Evolutionary conservation across 2,329 filamentous ascomycete genomes (phyloP).

Genomic region (Chalara sp.): DNA sequence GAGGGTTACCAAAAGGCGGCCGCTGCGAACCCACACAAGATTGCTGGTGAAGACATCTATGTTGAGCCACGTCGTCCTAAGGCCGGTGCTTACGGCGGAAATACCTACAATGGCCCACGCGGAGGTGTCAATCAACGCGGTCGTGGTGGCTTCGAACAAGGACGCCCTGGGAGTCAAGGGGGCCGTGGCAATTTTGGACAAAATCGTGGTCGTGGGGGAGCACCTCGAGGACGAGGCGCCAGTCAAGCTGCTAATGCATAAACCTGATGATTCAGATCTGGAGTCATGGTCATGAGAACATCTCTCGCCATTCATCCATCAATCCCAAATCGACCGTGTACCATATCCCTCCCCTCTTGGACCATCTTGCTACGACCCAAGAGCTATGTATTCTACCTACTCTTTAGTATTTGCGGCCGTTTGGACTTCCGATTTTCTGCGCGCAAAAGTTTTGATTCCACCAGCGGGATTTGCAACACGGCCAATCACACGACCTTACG

Average conservation of each 20-base stretch:
- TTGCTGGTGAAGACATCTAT: slow-evolving; percentile 75
- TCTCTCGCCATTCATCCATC: not conserved
- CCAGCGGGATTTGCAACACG: not conserved
- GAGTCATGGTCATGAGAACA: not conserved
- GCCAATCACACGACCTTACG: not conserved
- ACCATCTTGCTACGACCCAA: slow-evolving; percentile 10
- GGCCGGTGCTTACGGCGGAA: slow-evolving; percentile 61
- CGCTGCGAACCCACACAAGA: slow-evolving; percentile 75
- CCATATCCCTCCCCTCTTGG: slow-evolving; percentile 9
- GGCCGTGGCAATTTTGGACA: slow-evolving; percentile 31
- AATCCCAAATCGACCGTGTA: slow-evolving; percentile 12
- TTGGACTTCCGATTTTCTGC: not conserved
- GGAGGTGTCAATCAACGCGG: slow-evolving; percentile 56
- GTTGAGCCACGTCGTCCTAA: slow-evolving; percentile 87
- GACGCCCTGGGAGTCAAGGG: slow-evolving; percentile 35
- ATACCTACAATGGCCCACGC: slow-evolving; percentile 56
- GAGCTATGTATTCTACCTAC: slow-evolving; percentile 15
- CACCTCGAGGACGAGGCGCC: slow-evolving; percentile 52
- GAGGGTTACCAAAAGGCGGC: slow-evolving; percentile 80
- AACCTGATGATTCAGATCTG: not conserved
- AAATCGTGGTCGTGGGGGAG: slow-evolving; percentile 58
- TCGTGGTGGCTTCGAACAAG: slow-evolving; percentile 57
- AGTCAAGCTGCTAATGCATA: slow-evolving; percentile 16
- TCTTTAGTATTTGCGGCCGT: slow-evolving; percentile 5
- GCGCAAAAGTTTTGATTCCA: slow-evolving; percentile 1